Evolutionary conservation across 805 yeast species (phyloP).

Genomic region (Torulaspora maleeae): DNA sequence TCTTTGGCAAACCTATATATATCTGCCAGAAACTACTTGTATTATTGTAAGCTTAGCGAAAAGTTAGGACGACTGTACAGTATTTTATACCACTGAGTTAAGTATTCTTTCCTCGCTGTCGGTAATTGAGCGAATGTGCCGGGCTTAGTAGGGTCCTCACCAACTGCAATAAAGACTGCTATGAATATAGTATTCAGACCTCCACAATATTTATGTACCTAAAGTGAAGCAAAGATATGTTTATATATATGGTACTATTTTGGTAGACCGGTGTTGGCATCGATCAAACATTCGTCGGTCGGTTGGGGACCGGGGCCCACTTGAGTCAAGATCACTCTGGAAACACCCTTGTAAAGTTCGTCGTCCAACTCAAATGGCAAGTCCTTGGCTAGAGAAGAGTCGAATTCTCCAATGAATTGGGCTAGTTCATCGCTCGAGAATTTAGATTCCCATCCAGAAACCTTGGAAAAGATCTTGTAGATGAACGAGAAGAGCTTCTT

Average conservation of each 20-base stretch:
- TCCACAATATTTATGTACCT: no score
- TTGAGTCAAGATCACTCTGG: slow-evolving; percentile 75
- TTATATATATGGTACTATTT: slow-evolving; percentile 23
- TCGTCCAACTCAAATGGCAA: slow-evolving; percentile 42
- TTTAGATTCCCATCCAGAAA: slow-evolving; percentile 64
- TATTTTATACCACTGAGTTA: background rate
- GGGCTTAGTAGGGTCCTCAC: background rate
- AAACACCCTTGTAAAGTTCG: slow-evolving; percentile 64
- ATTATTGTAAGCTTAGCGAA: background rate
- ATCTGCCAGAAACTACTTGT: background rate
- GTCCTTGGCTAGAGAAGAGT: slow-evolving; percentile 29
- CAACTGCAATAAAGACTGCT: no score
- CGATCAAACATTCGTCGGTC: slow-evolving; percentile 51
- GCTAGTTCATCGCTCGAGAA: slow-evolving; percentile 31
- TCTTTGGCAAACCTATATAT: background rate
- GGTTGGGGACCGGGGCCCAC: slow-evolving; percentile 86
- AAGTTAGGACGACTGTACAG: background rate
- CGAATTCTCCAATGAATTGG: slow-evolving; percentile 25
- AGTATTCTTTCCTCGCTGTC: background rate
- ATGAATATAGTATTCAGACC: no score
- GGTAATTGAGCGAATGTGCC: background rate
- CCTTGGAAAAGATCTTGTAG: slow-evolving; percentile 51
- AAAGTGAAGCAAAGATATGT: background rate
- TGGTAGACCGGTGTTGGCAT: slow-evolving; percentile 57
- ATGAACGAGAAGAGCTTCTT: slow-evolving; percentile 65